Evolutionary conservation across 164 flowering plant species (phyloP), one percentile per base, ranked within the genome.

Genomic region (Litsea cubeba): DNA sequence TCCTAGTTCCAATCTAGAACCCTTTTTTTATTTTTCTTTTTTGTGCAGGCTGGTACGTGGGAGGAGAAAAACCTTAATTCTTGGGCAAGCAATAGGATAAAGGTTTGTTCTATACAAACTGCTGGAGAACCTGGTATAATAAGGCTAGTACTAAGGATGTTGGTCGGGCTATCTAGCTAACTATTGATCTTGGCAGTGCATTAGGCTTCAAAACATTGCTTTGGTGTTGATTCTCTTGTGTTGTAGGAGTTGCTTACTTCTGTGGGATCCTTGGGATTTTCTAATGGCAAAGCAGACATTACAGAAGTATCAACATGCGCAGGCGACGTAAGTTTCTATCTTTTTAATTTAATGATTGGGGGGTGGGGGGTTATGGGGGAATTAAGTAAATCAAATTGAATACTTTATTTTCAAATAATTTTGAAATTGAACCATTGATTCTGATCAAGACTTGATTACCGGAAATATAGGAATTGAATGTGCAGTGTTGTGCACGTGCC

Each of bases 31-130:
- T 24, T 1, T 22, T 72, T 20, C 14, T 3, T 65, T 70, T 62
- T 15, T 54, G 8, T 77, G 50, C 68, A 94, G 98, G 98, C 98
- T 76, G 98, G 98, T 73, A 94, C 98, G 8, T 94, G 98, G 98
- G 98, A 94, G 86, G 98, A 94, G 85, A 92, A 87, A 73, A 94
- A 86, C 81, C 86, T 94, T 24, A 94, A 87, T 62, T 84, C 84
- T 50, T 94, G 98, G 98, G 98, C 98, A 50, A 84, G 75, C 69
- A 82, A 82, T 54, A 87, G 93, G 77, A 89, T 94, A 20, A 92
- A 92, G 97, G 98, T 92, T 58, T 73, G 85, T 78, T 10, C 70
- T 32, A 24, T 40, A 12, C 66, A 25, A 63, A 63, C 66, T 63
- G 28, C 32, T 10, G 12, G 30, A n/a, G 15, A 22, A 23, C 17